Evolutionary conservation across 2,329 filamentous ascomycete species (phyloP).

Genomic region (Alternaria arborescens): DNA sequence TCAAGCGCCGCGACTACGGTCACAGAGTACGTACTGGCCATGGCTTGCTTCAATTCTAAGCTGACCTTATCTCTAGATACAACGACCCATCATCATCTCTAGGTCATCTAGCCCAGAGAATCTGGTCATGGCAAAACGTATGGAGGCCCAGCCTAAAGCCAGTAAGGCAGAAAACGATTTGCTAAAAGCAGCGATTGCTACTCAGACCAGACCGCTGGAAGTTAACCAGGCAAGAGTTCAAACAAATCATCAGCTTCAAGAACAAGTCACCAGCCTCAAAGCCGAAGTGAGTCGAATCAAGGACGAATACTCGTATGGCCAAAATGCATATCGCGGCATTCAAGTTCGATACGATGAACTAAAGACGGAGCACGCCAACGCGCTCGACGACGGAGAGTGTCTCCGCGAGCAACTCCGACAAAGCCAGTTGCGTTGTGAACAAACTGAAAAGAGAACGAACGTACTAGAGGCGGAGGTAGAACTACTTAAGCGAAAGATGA

Average conservation of each 20-base stretch:
- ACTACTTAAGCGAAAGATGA: neutral
- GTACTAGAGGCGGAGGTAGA: neutral
- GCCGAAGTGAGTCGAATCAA: neutral
- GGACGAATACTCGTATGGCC: neutral
- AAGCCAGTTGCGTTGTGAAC: neutral
- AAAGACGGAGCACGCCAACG: neutral
- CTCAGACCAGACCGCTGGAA: neutral
- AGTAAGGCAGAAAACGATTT: neutral
- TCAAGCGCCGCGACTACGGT: neutral
- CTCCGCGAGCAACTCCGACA: neutral
- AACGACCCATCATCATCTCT: neutral
- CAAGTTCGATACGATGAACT: neutral
- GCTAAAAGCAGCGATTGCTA: neutral
- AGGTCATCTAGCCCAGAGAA: neutral
- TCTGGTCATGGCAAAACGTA: neutral
- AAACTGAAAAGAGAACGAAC: neutral
- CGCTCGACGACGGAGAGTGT: neutral
- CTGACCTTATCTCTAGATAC: neutral
- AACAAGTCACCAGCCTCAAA: neutral
- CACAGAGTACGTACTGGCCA: neutral
- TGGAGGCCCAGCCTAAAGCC: neutral
- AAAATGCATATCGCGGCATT: neutral
- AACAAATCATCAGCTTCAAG: neutral
- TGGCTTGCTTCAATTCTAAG: fast-evolving
- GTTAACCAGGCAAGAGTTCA: neutral